Base-by-base conservation (phyloP, 495 filamentous ascomycete species). In the Hyaloscypha bicolor region DNA sequence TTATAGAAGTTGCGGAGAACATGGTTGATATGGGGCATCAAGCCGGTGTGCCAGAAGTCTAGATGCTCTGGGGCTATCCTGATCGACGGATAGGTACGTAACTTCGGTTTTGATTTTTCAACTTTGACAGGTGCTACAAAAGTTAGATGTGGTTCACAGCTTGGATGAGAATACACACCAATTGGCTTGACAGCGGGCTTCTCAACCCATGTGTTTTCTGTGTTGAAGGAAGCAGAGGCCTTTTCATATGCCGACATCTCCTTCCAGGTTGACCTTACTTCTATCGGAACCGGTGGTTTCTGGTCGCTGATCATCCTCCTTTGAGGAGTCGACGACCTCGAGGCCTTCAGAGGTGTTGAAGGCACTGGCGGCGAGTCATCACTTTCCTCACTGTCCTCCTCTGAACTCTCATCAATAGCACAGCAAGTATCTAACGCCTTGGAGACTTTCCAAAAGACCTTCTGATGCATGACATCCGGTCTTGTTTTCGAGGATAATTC, bases 1-100 rank as follows among this genome's bases (percentile, higher is more conserved):
- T 79, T 86, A 80, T 76, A 93, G 76, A 82, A 93, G 73, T 75
- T 84, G 14, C 79, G 77, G 19, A 87, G 74, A 4, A 82, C 84
- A 9, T 75, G 80, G 71, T 91, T 89, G 70, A 93, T 80, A 67
- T 88, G 85, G 0, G 90, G 90, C 81, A 92, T 87, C 71, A 92
- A 79, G 3, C 84, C 82, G 31, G 81, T 86, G 66, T 92, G 90
- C 88, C 90, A 93, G 64, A 90, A 85, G 25, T 90, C 84, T 5
- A 91, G 76, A 63, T 86, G 81, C 2, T 90, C 86, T 8, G 84
- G 82, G 0, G 86, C 85, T 1, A 92, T 73, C 0, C 78, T 73
- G 9, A 86, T 76, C 30, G 84, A 77, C 1, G 83, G 82, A 60
- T 84, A 87, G 1, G 83, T 74, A 25, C 83, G 79, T 21, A 79